Conservation (phyloP, 2,329 filamentous ascomycete species). For the Aspergillus fumigatus region DNA sequence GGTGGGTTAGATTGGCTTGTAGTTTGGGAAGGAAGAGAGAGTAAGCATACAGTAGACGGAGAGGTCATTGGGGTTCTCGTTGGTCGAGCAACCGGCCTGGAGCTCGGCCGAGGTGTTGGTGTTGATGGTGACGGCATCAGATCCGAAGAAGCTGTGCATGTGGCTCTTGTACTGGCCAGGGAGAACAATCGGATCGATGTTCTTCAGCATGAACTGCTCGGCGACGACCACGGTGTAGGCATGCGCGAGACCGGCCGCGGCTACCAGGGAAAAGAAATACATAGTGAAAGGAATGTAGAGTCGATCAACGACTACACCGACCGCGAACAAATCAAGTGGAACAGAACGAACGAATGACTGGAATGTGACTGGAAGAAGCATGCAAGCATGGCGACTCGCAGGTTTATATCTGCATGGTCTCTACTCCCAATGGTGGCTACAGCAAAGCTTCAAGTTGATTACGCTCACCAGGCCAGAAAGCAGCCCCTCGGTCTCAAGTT, state of each 20-base stretch:
- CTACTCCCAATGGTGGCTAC: too few relatives aligned
- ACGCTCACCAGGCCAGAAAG: too few relatives aligned
- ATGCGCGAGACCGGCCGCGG: not conserved
- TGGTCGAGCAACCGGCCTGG: constrained; percentile 9
- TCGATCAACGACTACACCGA: not conserved
- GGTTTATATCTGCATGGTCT: not conserved
- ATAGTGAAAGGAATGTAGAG: not conserved
- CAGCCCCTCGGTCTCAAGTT: too few relatives aligned
- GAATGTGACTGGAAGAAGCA: not conserved
- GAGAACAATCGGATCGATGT: constrained; percentile 14
- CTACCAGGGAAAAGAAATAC: not conserved
- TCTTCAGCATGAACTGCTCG: constrained; percentile 14
- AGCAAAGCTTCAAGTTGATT: too few relatives aligned
- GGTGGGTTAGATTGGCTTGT: not conserved
- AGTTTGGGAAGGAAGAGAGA: not conserved
- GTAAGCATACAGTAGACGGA: constrained; percentile 16
- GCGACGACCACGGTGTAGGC: not conserved
- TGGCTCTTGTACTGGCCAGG: constrained; percentile 14
- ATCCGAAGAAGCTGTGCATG: constrained; percentile 20
- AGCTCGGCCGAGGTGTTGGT: constrained; percentile 14
- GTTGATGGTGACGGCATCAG: constrained; percentile 12
- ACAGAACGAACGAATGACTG: not conserved
- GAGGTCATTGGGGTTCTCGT: constrained; percentile 14
- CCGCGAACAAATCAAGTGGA: too few relatives aligned
- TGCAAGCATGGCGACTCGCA: not conserved